Percentiles rank a stretch among this genome's conserved stretches.
These are phyloP conservation scores for Phytophthora pini DNA, from an alignment of 352 stramenopile genomes.

Conservation along the genomic window DNA sequence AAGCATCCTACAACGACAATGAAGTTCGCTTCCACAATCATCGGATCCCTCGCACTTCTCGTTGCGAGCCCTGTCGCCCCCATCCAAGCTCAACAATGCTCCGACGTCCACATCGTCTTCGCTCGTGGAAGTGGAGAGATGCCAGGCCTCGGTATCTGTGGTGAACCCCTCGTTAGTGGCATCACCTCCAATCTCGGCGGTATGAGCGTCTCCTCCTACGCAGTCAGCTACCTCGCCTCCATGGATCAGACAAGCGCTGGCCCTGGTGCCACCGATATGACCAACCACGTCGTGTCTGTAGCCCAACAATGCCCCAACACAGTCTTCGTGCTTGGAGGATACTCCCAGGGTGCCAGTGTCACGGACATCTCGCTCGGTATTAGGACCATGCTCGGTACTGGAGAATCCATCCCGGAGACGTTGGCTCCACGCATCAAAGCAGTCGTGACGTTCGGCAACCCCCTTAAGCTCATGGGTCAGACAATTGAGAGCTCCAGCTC, in stretches of 20 bases:
- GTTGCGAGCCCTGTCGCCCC: not conserved
- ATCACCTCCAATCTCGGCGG: conserved; percentile 36
- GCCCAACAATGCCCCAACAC: conserved; percentile 39
- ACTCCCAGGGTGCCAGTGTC: conserved; percentile 46
- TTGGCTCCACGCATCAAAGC: conserved; percentile 37
- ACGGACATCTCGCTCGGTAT: conserved; percentile 44
- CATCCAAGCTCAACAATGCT: conserved; percentile 24
- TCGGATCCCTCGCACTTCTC: conserved; percentile 16
- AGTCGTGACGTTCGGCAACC: conserved; percentile 48
- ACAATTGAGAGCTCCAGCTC: conserved; percentile 34
- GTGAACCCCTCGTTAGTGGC: conserved; percentile 35
- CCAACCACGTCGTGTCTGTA: conserved; percentile 35
- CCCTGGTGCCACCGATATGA: conserved; percentile 42
- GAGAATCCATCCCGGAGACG: conserved; percentile 30
- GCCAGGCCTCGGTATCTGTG: conserved; percentile 36
- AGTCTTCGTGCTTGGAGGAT: conserved; percentile 37
- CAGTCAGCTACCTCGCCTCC: conserved; percentile 37
- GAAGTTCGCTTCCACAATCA: conserved; percentile 18
- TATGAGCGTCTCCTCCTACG: conserved; percentile 46
- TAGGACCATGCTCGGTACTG: conserved; percentile 28
- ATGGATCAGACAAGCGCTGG: conserved; percentile 35
- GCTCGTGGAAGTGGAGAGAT: conserved; percentile 41
- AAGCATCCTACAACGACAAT: conserved; percentile 13
- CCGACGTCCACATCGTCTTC: conserved; percentile 42
- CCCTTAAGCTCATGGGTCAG: conserved; percentile 35